Percentiles rank a stretch among this genome's conserved stretches.
phyloP scores from a whole-genome alignment of 345 rosid genomes.

The Eucalyptus erythrocorys region DNA sequence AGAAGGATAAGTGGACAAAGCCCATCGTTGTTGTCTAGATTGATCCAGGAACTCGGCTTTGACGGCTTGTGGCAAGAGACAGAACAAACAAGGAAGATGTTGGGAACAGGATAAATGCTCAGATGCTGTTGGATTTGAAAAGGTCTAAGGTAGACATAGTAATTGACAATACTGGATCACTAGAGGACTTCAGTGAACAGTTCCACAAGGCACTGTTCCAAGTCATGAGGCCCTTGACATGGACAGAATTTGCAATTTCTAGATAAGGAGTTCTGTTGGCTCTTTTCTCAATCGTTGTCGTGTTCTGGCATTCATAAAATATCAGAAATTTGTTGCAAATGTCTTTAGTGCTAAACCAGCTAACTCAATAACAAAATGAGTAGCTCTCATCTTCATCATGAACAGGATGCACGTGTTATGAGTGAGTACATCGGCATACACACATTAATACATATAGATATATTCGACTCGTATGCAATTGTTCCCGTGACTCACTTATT shows the following conservation, averaged over 20 bases:
- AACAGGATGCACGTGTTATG: neutral
- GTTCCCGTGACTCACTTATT: neutral
- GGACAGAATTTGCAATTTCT: conserved; percentile 76
- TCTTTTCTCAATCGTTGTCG: conserved; percentile 21
- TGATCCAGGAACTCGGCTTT: conserved; percentile 60
- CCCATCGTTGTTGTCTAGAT: conserved; percentile 76
- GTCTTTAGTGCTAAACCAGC: neutral
- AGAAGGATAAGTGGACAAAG: conserved; percentile 78
- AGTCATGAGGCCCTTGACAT: conserved; percentile 53
- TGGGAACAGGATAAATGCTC: conserved; percentile 62
- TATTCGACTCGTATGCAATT: neutral
- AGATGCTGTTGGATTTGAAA: conserved; percentile 63
- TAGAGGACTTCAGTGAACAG: conserved; percentile 50
- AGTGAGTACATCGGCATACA: neutral
- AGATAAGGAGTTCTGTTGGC: conserved; percentile 57
- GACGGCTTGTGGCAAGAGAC: conserved; percentile 64
- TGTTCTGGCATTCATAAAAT: conserved; percentile 25
- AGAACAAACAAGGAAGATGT: conserved; percentile 53
- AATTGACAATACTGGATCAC: conserved; percentile 59
- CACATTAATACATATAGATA: neutral
- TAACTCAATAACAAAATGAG: neutral
- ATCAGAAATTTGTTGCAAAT: no score
- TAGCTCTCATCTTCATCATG: neutral
- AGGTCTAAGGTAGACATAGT: conserved; percentile 64
- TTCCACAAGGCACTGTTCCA: conserved; percentile 36